Percentiles rank a stretch among this genome's conserved stretches.
Evolutionary conservation across 202 grass and related monocot genomes (phyloP).

Genomic region (Schoenoplectus triqueter): DNA sequence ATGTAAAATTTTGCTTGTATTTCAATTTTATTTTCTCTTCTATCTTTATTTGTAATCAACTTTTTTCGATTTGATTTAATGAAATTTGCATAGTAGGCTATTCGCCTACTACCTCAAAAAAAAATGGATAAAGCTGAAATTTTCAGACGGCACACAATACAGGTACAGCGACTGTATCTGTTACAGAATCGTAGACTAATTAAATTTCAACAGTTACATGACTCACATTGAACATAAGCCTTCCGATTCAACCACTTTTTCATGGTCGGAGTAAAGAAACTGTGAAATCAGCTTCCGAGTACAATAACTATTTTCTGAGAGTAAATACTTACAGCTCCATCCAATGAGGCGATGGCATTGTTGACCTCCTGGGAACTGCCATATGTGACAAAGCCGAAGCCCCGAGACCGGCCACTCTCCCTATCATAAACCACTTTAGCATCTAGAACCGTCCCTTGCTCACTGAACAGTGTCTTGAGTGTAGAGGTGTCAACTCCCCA

Average conservation of each 20-base stretch:
- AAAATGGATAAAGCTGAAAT: neutral
- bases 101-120: no score
- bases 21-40: neutral
- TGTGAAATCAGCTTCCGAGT: neutral
- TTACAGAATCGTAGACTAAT: neutral
- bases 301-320: neutral
- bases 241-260: neutral
- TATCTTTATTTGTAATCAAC: no score
- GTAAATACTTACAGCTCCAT: constrained; percentile 70
- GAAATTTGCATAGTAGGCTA: no score
- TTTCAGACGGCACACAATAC: neutral
- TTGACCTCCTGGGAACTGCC: constrained; percentile 56
- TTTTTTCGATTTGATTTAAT: no score
- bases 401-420: constrained; percentile 88
- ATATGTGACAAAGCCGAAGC: constrained; percentile 92
- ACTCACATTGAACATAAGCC: neutral
- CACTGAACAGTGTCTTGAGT: constrained; percentile 78
- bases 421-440: constrained; percentile 85
- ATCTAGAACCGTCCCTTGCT: constrained; percentile 78
- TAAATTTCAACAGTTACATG: neutral
- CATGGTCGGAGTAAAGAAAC: neutral
- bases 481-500: constrained; percentile 88
- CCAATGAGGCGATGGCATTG: constrained; percentile 73
- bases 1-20: neutral
- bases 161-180: neutral